Conservation (phyloP, 1,139 yeast species). For the Yamadazyma membranifaciens region DNA sequence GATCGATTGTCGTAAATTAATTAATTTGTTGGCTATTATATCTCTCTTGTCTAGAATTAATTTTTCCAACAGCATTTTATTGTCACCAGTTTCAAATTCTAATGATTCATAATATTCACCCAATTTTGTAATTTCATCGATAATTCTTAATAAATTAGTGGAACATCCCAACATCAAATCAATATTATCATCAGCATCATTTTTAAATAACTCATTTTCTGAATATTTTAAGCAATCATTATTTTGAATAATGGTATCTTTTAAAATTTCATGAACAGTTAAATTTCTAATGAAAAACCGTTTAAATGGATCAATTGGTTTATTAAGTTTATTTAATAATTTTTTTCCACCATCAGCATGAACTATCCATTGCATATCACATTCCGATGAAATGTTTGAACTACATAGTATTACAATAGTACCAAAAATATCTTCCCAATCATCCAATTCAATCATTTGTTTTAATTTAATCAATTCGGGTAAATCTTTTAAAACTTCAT, state of each 20-base stretch:
- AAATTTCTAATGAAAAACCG: conserved; percentile 35
- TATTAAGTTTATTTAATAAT: conserved; percentile 15
- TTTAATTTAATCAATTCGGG: conserved; percentile 25
- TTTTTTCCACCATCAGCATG: conserved; percentile 35
- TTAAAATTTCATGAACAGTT: conserved; percentile 39
- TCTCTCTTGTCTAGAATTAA: conserved; percentile 10
- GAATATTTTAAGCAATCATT: conserved; percentile 5
- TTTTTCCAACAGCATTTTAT: conserved; percentile 6
- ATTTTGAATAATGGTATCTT: conserved; percentile 27
- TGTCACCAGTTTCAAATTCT: conserved; percentile 15
- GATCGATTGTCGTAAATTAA: conserved; percentile 7
- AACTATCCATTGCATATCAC: conserved; percentile 34
- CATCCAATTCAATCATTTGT: conserved; percentile 16
- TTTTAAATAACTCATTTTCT: conserved; percentile 22
- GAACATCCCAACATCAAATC: conserved; percentile 38
- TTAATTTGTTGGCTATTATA: conserved; percentile 9
- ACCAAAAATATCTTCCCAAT: conserved; percentile 39
- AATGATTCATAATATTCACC: conserved; percentile 32
- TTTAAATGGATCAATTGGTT: conserved; percentile 14
- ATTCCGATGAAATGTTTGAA: conserved; percentile 35
- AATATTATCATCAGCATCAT: conserved; percentile 28
- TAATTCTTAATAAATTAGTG: conserved; percentile 30
- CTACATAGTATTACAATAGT: conserved; percentile 36
- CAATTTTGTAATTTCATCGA: conserved; percentile 31
- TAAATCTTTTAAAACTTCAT: conserved; percentile 24